These are phyloP conservation scores for Lasiodiplodia sp. DNA, from an alignment of 2,329 filamentous ascomycete genomes.

Conservation along the genomic window DNA sequence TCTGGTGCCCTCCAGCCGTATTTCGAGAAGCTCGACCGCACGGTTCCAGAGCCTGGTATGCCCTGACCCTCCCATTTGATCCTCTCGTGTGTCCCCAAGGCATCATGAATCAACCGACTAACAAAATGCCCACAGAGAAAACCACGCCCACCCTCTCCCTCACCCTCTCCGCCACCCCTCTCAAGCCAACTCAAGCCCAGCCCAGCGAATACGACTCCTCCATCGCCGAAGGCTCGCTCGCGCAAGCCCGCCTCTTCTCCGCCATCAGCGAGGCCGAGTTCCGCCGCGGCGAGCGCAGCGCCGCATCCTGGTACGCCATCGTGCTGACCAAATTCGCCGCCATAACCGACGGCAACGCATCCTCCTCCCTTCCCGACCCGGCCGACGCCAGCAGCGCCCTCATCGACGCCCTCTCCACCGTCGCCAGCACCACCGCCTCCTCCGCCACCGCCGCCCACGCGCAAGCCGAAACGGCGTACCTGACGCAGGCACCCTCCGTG, in stretches of 20 bases:
- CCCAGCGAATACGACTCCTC: slow-evolving; percentile 60
- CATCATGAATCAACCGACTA: slow-evolving; percentile 23
- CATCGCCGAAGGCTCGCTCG: slow-evolving; percentile 65
- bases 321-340: slow-evolving; percentile 4
- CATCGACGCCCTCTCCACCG: slow-evolving; percentile 52
- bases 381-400: slow-evolving; percentile 51
- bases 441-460: slow-evolving; percentile 50
- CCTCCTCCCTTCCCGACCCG: background rate
- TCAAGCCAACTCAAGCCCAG: slow-evolving; percentile 36
- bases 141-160: slow-evolving; percentile 44
- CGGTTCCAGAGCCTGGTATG: slow-evolving; percentile 35
- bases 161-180: slow-evolving; percentile 26
- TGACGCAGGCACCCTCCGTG: slow-evolving; percentile 64
- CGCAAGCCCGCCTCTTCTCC: slow-evolving; percentile 54
- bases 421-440: slow-evolving; percentile 58
- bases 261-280: slow-evolving; percentile 20
- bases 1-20: slow-evolving; percentile 8
- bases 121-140: slow-evolving; percentile 39
- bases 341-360: slow-evolving; percentile 34
- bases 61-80: background rate
- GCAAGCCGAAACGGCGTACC: slow-evolving; percentile 57
- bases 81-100: too few species aligned
- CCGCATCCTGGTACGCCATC: slow-evolving; percentile 45
- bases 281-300: slow-evolving; percentile 17
- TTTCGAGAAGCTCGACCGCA: slow-evolving; percentile 20